Evolutionary conservation across 2,329 filamentous ascomycete species (phyloP).

Genomic region (Pseudopyrenochaeta lycopersici): DNA sequence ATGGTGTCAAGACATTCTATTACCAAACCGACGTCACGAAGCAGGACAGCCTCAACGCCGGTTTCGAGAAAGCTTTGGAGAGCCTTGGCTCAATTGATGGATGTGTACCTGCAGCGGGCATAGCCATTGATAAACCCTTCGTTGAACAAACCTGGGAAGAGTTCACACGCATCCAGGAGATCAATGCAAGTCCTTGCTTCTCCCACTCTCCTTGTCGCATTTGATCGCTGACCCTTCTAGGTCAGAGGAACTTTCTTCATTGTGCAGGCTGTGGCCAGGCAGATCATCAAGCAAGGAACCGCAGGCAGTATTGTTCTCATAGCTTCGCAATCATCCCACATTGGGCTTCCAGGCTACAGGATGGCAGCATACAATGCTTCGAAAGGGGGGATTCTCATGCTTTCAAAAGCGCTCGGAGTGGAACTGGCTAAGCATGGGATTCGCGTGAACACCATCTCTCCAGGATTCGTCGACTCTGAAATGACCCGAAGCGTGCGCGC

Average conservation of each 20-base stretch:
- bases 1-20: constrained; percentile 19
- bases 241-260: constrained; percentile 55
- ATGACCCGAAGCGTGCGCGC: constrained; percentile 29
- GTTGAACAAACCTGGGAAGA: constrained; percentile 57
- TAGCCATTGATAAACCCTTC: constrained; percentile 57
- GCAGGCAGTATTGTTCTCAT: constrained; percentile 54
- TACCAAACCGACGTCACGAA: constrained; percentile 24
- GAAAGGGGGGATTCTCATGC: constrained; percentile 54
- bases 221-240: constrained; percentile 22
- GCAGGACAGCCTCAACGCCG: constrained; percentile 20
- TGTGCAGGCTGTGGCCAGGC: constrained; percentile 50
- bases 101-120: constrained; percentile 44
- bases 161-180: constrained; percentile 51
- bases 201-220: not conserved
- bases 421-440: constrained; percentile 45
- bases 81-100: constrained; percentile 22
- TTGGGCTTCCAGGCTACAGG: constrained; percentile 48
- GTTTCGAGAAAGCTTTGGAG: constrained; percentile 19
- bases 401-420: constrained; percentile 49
- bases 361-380: constrained; percentile 57
- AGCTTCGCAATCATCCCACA: constrained; percentile 51
- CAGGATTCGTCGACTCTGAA: constrained; percentile 44
- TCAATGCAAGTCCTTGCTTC: constrained; percentile 48
- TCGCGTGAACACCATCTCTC: constrained; percentile 43
- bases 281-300: constrained; percentile 52